A percentile compares a stretch with the other conserved stretches of the same genome.
Conservation (phyloP, 805 yeast species). For the Ogataea siamensis region DNA sequence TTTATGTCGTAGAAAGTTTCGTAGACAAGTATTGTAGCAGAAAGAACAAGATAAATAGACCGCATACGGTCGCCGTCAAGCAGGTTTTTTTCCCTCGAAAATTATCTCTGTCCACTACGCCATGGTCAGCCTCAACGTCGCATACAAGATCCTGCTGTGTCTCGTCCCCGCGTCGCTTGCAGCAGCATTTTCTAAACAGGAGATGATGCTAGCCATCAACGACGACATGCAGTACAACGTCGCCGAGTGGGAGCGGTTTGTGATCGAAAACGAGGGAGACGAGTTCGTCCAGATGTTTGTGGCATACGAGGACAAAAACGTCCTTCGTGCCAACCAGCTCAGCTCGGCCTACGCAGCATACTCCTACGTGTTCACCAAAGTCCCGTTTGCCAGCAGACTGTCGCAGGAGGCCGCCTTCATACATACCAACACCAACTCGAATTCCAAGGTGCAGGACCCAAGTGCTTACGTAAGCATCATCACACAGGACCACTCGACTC, state of each 20-base stretch:
- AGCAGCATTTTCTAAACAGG: slow-evolving; percentile 6
- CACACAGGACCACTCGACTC: slow-evolving; percentile 10
- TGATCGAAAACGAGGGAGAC: slow-evolving; percentile 8
- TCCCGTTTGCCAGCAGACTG: slow-evolving; percentile 13
- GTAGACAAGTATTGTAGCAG: too few species aligned
- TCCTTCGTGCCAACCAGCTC: slow-evolving; percentile 2
- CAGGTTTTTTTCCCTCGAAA: too few species aligned
- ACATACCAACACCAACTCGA: slow-evolving; percentile 15
- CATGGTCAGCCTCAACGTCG: neutral
- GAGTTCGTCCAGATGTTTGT: slow-evolving; percentile 9
- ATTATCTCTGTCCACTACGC: too few species aligned
- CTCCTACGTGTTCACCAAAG: slow-evolving; percentile 16
- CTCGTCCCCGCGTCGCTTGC: slow-evolving; percentile 1
- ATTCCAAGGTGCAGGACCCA: slow-evolving; percentile 7
- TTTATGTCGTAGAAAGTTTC: too few species aligned
- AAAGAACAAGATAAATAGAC: too few species aligned
- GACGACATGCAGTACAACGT: slow-evolving; percentile 15
- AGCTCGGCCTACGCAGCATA: slow-evolving; percentile 11
- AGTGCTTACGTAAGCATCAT: slow-evolving; percentile 12
- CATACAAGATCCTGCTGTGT: too few species aligned
- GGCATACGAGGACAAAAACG: slow-evolving; percentile 5
- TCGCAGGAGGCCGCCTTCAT: slow-evolving; percentile 15
- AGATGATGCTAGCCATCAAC: slow-evolving; percentile 12
- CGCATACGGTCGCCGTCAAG: too few species aligned
- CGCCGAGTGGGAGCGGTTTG: slow-evolving; percentile 14